These are phyloP conservation scores for Rhinocladiella mackenziei DNA, from an alignment of 2,329 filamentous ascomycete species.

Conservation along the genomic window DNA sequence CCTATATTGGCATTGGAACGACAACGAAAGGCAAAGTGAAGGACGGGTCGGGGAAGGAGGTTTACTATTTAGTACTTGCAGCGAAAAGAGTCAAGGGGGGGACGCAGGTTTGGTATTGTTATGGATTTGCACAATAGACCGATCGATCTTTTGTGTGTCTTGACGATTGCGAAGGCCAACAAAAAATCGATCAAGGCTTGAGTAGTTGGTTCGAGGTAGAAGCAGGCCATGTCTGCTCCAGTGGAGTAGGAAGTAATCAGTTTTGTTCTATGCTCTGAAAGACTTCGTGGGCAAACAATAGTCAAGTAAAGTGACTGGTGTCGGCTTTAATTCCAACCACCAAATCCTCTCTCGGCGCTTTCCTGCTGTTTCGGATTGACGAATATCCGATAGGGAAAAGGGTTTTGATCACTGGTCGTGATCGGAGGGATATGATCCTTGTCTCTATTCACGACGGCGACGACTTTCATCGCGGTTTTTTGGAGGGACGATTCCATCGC, in stretches of 20 bases:
- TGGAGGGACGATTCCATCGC: slow-evolving; percentile 88
- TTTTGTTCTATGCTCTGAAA: slow-evolving; percentile 9
- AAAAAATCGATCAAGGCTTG: neutral
- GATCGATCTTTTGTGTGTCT: slow-evolving; percentile 11
- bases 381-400: slow-evolving; percentile 89
- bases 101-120: slow-evolving; percentile 6
- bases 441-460: slow-evolving; percentile 79
- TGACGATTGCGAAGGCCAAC: slow-evolving; percentile 3
- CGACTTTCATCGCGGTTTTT: slow-evolving; percentile 83
- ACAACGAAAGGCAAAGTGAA: neutral
- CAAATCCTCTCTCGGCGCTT: slow-evolving; percentile 74
- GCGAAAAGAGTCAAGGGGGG: slow-evolving; percentile 13
- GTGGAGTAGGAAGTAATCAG: neutral
- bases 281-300: too few relatives aligned
- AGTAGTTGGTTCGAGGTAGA: slow-evolving; percentile 1
- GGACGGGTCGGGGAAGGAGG: neutral
- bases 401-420: slow-evolving; percentile 84
- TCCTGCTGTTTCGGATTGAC: slow-evolving; percentile 74
- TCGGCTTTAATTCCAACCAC: slow-evolving; percentile 56
- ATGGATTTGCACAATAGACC: slow-evolving; percentile 22
- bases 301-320: neutral
- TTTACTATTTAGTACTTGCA: neutral
- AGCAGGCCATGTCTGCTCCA: neutral
- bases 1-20: neutral
- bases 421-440: slow-evolving; percentile 97